A percentile compares a stretch with the other conserved stretches of the same genome.
Evolutionary conservation across 176 grass and related monocot species (phyloP).

Genomic region (Canna indica): DNA sequence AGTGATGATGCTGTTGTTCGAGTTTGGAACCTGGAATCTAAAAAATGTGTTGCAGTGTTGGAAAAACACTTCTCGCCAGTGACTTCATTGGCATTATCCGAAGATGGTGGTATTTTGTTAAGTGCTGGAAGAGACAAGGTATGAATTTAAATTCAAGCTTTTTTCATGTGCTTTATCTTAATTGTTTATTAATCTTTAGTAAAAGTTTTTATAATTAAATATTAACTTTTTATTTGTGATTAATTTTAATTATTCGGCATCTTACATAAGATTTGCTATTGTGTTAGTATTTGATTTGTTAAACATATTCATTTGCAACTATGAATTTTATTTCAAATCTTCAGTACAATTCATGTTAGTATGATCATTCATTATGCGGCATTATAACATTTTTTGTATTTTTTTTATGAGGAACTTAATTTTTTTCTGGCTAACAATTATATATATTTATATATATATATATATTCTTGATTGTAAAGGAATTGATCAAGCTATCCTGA

Average conservation of each 20-base stretch:
- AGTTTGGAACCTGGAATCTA: conserved; percentile 78
- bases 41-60: conserved; percentile 64
- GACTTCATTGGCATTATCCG: conserved; percentile 70
- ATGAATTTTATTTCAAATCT: neutral
- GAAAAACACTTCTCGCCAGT: conserved; percentile 75
- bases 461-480: neutral
- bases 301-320: neutral
- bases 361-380: too few species aligned
- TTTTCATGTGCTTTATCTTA: neutral
- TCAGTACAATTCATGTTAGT: neutral
- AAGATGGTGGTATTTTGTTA: conserved; percentile 72
- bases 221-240: too few species aligned
- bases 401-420: neutral
- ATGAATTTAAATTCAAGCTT: conserved; percentile 2
- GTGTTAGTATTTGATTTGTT: neutral
- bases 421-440: neutral
- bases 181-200: neutral
- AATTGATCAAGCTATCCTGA: neutral
- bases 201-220: neutral
- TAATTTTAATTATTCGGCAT: too few species aligned
- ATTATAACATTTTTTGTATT: too few species aligned
- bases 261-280: too few species aligned
- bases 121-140: conserved; percentile 87
- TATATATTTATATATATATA: too few species aligned
- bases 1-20: conserved; percentile 66